A percentile compares a stretch with the other conserved stretches of the same genome.
Conservation (phyloP, 345 rosid species). For the Boechera stricta region DNA sequence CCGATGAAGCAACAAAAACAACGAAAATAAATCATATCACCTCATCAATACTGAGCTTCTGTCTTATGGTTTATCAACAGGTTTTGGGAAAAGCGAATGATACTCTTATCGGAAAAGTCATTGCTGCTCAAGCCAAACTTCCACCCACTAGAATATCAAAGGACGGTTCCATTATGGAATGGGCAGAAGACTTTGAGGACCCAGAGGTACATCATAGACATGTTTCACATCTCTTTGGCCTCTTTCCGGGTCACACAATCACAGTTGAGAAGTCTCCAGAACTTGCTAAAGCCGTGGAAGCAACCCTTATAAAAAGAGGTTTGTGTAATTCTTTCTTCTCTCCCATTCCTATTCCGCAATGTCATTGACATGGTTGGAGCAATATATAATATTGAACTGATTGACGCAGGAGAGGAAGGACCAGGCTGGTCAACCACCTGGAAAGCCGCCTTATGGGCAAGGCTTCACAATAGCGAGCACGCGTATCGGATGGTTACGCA, state of each 20-base stretch:
- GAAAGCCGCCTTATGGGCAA: slow-evolving; percentile 94
- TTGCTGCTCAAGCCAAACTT: slow-evolving; percentile 66
- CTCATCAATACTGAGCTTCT: slow-evolving; percentile 24
- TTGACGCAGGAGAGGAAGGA: slow-evolving; percentile 81
- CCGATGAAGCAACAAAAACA: slow-evolving; percentile 3
- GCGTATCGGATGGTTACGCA: slow-evolving; percentile 80
- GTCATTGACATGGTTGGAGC: not conserved
- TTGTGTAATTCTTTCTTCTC: slow-evolving; percentile 21
- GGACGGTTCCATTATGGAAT: slow-evolving; percentile 98
- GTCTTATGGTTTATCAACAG: slow-evolving; percentile 49
- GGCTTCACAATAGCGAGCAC: slow-evolving; percentile 68
- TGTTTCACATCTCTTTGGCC: slow-evolving; percentile 89
- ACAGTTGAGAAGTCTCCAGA: slow-evolving; percentile 68
- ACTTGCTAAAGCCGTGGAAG: slow-evolving; percentile 77
- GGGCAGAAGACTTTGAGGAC: slow-evolving; percentile 90
- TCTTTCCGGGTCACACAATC: slow-evolving; percentile 88
- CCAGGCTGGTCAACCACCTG: slow-evolving; percentile 97
- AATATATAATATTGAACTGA: not conserved
- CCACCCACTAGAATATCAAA: slow-evolving; percentile 66
- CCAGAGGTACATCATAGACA: slow-evolving; percentile 84
- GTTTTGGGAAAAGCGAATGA: slow-evolving; percentile 62
- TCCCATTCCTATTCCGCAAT: slow-evolving; percentile 9
- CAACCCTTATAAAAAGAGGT: slow-evolving; percentile 84
- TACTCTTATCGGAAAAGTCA: slow-evolving; percentile 61
- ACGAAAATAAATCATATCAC: not conserved